Conservation (phyloP, 2,329 filamentous ascomycete genomes). For the Diaporthe helianthi region DNA sequence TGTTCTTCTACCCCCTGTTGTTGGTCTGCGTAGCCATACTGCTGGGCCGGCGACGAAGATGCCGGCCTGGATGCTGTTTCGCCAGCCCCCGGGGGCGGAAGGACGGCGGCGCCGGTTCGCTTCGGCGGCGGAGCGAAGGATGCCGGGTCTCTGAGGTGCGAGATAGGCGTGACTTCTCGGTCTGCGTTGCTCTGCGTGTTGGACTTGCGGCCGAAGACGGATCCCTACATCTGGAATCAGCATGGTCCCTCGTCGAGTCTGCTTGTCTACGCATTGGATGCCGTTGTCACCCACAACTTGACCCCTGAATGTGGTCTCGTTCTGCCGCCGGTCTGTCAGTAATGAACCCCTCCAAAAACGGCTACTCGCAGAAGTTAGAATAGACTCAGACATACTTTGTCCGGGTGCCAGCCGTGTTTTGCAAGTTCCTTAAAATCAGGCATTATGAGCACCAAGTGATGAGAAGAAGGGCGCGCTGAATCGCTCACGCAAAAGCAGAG, state of each 20-base stretch:
- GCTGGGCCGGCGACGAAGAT: conserved; percentile 47
- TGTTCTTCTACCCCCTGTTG: conserved; percentile 46
- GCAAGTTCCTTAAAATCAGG: conserved; percentile 55
- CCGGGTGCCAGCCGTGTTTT: conserved; percentile 61
- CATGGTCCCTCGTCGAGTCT: background rate
- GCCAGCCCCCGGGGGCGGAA: conserved; percentile 34
- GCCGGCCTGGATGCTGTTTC: conserved; percentile 39
- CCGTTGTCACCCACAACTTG: conserved; percentile 52
- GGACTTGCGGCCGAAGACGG: conserved; percentile 29
- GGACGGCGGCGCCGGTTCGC: conserved; percentile 47
- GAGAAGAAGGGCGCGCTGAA: background rate
- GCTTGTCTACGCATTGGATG: background rate
- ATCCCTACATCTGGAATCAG: conserved; percentile 21
- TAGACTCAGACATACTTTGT: conserved; percentile 44
- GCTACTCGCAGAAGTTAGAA: background rate
- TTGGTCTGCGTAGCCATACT: conserved; percentile 38
- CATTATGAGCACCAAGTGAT: conserved; percentile 42
- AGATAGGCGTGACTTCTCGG: conserved; percentile 36
- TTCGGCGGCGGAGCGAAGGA: conserved; percentile 84
- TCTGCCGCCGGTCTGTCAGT: conserved; percentile 17
- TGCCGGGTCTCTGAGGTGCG: conserved; percentile 75
- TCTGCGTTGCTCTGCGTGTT: background rate
- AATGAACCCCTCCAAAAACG: background rate
- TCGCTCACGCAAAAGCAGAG: background rate
- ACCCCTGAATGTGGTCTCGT: conserved; percentile 45